Percentiles rank a stretch among this genome's conserved stretches.
Conservation (phyloP, 768 basidiomycete genomes). For the Suillus alpinus region DNA sequence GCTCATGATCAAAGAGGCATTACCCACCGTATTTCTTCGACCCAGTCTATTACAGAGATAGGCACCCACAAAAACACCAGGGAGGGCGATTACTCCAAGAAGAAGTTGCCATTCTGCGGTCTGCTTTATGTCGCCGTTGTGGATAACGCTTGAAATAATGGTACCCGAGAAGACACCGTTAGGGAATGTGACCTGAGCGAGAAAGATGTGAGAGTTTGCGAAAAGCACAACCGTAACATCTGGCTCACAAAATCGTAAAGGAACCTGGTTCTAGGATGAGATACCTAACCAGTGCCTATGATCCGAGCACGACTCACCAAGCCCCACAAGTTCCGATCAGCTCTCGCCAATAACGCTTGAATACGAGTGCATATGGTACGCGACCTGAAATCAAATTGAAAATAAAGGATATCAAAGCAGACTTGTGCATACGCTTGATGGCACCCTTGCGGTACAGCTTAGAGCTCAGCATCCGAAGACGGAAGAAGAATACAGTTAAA, state of each 20-base stretch:
- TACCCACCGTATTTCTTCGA: constrained; percentile 52
- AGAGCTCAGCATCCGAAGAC: constrained; percentile 69
- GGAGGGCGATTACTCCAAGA: constrained; percentile 57
- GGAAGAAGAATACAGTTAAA: constrained; percentile 68
- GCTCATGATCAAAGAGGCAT: background rate
- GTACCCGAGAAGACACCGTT: constrained; percentile 69
- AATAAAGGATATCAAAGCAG: background rate
- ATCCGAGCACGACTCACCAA: constrained; percentile 42
- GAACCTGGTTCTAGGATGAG: constrained; percentile 42
- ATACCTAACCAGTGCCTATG: background rate
- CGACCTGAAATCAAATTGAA: constrained; percentile 32
- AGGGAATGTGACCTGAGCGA: constrained; percentile 60
- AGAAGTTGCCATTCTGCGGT: constrained; percentile 74
- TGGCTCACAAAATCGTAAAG: constrained; percentile 60
- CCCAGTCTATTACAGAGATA: constrained; percentile 52
- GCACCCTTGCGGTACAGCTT: constrained; percentile 61
- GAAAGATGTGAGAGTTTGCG: background rate
- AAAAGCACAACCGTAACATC: background rate
- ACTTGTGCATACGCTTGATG: constrained; percentile 47
- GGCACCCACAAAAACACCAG: constrained; percentile 55
- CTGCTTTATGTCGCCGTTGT: constrained; percentile 48
- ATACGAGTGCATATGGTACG: constrained; percentile 59
- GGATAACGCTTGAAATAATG: constrained; percentile 67
- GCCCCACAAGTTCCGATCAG: constrained; percentile 73
- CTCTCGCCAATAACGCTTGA: constrained; percentile 64